Conservation (phyloP, 2,329 filamentous ascomycete genomes). For the Monosporascus sp. region DNA sequence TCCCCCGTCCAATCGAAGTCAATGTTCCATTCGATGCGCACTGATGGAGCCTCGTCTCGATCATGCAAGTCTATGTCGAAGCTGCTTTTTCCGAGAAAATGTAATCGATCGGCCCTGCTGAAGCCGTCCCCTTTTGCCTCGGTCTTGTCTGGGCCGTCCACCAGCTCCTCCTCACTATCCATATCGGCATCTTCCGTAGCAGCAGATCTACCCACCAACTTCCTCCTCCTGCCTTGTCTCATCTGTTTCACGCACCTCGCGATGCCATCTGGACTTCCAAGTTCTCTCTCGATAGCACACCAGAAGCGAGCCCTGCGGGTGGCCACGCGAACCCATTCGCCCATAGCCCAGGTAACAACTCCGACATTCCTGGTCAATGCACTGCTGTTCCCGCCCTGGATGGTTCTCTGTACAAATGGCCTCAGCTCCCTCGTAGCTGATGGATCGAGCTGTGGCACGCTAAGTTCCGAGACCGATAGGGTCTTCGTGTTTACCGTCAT, state of each 20-base stretch:
- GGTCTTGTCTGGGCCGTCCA: conserved; percentile 15
- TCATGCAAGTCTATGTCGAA: conserved; percentile 36
- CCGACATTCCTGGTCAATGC: conserved; percentile 51
- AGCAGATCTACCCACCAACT: conserved; percentile 12
- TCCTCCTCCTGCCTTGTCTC: conserved; percentile 20
- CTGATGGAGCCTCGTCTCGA: conserved; percentile 31
- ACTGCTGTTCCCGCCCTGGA: conserved; percentile 32
- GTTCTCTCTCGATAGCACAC: conserved; percentile 45
- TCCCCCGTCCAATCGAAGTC: conserved; percentile 70
- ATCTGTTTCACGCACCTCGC: conserved; percentile 24
- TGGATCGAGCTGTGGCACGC: conserved; percentile 51
- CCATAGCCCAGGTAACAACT: conserved; percentile 61
- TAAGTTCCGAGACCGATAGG: conserved; percentile 45
- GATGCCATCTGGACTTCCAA: conserved; percentile 33
- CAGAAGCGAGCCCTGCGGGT: conserved; percentile 58
- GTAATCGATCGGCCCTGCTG: conserved; percentile 42
- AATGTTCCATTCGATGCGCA: conserved; percentile 59
- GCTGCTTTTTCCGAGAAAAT: conserved; percentile 47
- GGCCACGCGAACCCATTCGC: conserved; percentile 61
- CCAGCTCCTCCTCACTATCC: conserved; percentile 12
- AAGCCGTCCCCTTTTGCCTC: conserved; percentile 13
- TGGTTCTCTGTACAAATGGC: conserved; percentile 42
- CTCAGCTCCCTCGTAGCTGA: conserved; percentile 55
- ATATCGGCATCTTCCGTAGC: conserved; percentile 1
- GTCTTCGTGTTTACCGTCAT: conserved; percentile 53